Base-by-base conservation (phyloP, 306 rosid genomes). In the Sophora flavescens region DNA sequence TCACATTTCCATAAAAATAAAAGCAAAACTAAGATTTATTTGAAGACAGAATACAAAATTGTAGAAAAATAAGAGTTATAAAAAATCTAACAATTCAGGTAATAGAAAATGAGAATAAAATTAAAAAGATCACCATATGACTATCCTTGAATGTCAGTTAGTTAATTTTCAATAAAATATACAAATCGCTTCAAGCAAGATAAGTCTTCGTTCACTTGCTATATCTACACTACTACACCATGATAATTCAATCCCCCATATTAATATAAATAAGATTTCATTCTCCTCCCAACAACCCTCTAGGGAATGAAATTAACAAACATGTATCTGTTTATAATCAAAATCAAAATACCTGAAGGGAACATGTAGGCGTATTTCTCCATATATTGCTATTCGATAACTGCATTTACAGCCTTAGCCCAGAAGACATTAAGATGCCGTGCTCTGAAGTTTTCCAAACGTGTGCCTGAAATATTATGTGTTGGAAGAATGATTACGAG, bases 401-500 rank as follows among this genome's bases (percentile, higher is more conserved):
- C 36, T 41, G 8, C 54, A 56, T 77, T 63, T 35, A 63, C 78
- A 77, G 28, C n/a, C 51, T 2, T 5, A 5, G 8, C 22, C 4
- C 12, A 35, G 3, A 48, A 54, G 28, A 47, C 38, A 17, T 36
- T 67, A 63, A 51, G 39, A 3, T 57, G 56, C 64, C 28, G 44
- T 45, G 12, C 67, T 22, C 69, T 42, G 12, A 39, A 44, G 32
- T 53, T 70, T 70, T 65, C 35, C 72, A 65, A 50, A 39, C 76
- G 57, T 35, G 62, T 1, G 41, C 78, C 52, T 53, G 30, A 61
- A 41, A 51, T 62, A 70, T 63, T 59, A 48, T 26, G 76, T 30
- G 32, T 65, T 77, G 11, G 86, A 35, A 58, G 88, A 42, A 72
- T 42, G 45, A 57, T 69, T 66, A 17, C 30, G 45, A 48, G 83